These are phyloP conservation scores for Haberlea rhodopensis DNA, from an alignment of 257 asterid genomes.

Conservation along the genomic window DNA sequence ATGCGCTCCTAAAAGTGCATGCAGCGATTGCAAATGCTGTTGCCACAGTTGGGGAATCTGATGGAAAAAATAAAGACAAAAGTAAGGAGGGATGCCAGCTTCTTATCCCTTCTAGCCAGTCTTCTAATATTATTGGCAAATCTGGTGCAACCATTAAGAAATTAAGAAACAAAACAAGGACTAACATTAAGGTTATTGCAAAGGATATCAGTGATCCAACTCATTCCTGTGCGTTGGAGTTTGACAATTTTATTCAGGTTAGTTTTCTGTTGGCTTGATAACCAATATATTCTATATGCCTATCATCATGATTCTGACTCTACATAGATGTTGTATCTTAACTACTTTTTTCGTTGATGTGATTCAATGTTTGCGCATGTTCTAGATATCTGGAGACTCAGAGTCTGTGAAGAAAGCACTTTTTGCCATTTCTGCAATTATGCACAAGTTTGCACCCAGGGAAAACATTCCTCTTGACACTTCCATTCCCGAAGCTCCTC, in stretches of 20 bases:
- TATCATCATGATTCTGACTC: slow-evolving; percentile 14
- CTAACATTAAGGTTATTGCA: slow-evolving; percentile 60
- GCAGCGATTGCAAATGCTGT: slow-evolving; percentile 75
- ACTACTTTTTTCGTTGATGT: slow-evolving; percentile 8
- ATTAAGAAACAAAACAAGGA: slow-evolving; percentile 65
- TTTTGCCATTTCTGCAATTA: slow-evolving; percentile 87
- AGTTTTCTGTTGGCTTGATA: slow-evolving; percentile 33
- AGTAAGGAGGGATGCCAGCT: slow-evolving; percentile 78
- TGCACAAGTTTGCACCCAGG: slow-evolving; percentile 82
- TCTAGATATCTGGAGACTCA: slow-evolving; percentile 81
- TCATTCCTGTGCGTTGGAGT: slow-evolving; percentile 86
- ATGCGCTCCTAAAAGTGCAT: slow-evolving; percentile 79
- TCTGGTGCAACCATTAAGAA: slow-evolving; percentile 82
- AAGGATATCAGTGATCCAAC: slow-evolving; percentile 70
- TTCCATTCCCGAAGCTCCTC: slow-evolving; percentile 62
- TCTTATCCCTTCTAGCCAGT: slow-evolving; percentile 90
- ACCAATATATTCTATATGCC: neutral
- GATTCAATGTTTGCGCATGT: neutral
- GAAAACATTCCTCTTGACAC: slow-evolving; percentile 85
- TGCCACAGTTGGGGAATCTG: slow-evolving; percentile 53
- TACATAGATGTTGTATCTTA: slow-evolving; percentile 12
- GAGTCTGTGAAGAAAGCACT: slow-evolving; percentile 81
- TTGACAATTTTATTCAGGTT: slow-evolving; percentile 89
- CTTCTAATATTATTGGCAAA: slow-evolving; percentile 88
- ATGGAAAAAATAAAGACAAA: slow-evolving; percentile 47